Percentiles rank a stretch among this genome's conserved stretches.
phyloP scores from a whole-genome alignment of 768 basidiomycete species.

The Termitomyces sp. region DNA sequence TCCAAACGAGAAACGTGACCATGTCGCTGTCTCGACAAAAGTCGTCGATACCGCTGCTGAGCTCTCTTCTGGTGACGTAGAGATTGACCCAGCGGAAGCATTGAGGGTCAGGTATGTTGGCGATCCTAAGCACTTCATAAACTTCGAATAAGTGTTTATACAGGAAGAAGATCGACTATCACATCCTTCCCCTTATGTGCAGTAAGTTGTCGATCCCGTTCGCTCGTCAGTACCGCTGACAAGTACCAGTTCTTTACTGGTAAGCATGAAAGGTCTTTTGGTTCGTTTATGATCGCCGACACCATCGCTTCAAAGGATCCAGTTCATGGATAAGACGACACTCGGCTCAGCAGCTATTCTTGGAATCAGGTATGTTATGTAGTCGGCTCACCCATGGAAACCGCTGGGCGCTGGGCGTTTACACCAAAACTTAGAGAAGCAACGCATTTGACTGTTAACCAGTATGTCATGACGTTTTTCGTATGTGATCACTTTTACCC shows the following conservation, averaged over 20 bases:
- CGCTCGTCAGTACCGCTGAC: not conserved
- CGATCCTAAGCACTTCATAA: not conserved
- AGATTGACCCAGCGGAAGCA: constrained; percentile 51
- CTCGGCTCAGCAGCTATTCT: constrained; percentile 65
- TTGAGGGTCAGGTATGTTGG: constrained; percentile 42
- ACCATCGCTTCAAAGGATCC: constrained; percentile 42
- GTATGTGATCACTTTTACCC: not conserved
- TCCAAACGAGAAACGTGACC: constrained; percentile 26
- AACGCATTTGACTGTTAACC: constrained; percentile 59
- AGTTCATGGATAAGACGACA: constrained; percentile 78
- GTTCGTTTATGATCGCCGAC: not conserved
- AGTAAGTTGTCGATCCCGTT: constrained; percentile 33
- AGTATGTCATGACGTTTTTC: constrained; percentile 37
- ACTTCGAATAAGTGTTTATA: not conserved
- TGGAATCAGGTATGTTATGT: constrained; percentile 49
- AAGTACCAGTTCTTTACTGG: constrained; percentile 51
- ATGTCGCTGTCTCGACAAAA: constrained; percentile 37
- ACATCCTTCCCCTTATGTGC: constrained; percentile 71
- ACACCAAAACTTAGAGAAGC: constrained; percentile 38
- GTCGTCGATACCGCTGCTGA: constrained; percentile 63
- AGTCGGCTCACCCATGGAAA: not conserved
- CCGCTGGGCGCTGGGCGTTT: not conserved
- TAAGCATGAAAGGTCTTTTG: constrained; percentile 20
- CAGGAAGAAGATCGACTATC: constrained; percentile 60
- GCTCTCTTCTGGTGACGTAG: constrained; percentile 42